Evolutionary conservation across 768 basidiomycete species (phyloP).

Genomic region (Russula emetica): DNA sequence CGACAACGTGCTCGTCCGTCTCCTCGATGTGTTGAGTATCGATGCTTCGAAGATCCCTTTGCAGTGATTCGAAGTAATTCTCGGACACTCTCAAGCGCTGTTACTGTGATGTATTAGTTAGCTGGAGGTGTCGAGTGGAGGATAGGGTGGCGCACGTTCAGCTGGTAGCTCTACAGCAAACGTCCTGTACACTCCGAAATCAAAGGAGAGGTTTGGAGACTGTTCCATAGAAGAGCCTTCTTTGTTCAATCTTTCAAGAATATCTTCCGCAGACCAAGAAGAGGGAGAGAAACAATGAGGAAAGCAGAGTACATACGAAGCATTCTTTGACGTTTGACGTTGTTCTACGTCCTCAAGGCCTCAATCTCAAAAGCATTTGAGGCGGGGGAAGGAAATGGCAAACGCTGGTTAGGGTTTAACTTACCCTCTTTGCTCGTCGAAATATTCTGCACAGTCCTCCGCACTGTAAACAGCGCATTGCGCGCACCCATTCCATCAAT

Average conservation of each 20-base stretch:
- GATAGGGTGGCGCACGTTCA: conserved; percentile 25
- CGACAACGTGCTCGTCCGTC: conserved; percentile 50
- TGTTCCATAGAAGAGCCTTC: too few species aligned
- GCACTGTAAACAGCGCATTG: conserved; percentile 1
- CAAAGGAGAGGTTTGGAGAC: too few species aligned
- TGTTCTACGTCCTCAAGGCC: conserved; percentile 21
- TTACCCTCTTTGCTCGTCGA: neutral
- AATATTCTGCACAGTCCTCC: neutral
- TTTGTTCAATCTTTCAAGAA: too few species aligned
- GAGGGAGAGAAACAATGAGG: too few species aligned
- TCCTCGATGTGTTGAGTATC: conserved; percentile 62
- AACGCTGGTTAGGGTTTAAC: conserved; percentile 17
- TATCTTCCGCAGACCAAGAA: too few species aligned
- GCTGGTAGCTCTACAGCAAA: conserved; percentile 27
- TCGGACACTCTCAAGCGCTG: conserved; percentile 63
- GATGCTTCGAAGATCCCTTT: conserved; percentile 53
- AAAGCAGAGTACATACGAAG: too few species aligned
- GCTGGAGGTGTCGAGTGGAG: too few species aligned
- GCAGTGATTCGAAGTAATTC: conserved; percentile 58
- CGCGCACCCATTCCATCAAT: conserved; percentile 13
- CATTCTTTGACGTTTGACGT: too few species aligned
- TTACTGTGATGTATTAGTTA: neutral
- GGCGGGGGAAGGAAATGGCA: neutral
- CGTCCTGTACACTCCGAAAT: conserved; percentile 31
- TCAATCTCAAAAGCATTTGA: too few species aligned